Evolutionary conservation across 805 yeast genomes (phyloP).

Genomic region (Monosporozyma aquatica): DNA sequence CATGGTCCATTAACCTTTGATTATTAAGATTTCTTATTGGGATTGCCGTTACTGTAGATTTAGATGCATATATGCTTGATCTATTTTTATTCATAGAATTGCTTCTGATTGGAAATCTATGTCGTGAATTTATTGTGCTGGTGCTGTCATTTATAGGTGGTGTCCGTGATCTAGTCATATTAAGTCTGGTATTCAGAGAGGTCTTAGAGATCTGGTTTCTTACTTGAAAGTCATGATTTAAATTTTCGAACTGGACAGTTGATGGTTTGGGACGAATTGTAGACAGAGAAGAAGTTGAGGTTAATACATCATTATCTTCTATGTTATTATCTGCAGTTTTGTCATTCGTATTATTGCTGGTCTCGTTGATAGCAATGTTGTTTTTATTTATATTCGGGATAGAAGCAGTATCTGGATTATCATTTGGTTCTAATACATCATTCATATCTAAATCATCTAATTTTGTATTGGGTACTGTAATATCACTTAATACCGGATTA

Average conservation of each 20-base stretch:
- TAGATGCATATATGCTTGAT: conserved; percentile 29
- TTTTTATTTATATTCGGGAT: too few relatives aligned
- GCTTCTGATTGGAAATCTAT: conserved; percentile 17
- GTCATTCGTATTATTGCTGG: too few relatives aligned
- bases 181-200: background rate
- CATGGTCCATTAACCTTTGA: conserved; percentile 21
- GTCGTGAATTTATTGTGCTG: conserved; percentile 7
- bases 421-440: too few relatives aligned
- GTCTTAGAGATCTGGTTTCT: background rate
- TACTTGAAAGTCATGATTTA: background rate
- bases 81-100: conserved; percentile 21
- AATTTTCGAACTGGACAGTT: background rate
- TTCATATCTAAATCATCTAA: conserved; percentile 2
- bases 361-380: too few relatives aligned
- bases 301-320: too few relatives aligned
- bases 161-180: background rate
- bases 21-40: conserved; percentile 21
- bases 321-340: too few relatives aligned
- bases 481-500: conserved; percentile 25
- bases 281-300: background rate
- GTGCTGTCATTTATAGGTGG: background rate
- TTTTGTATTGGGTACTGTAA: conserved; percentile 18
- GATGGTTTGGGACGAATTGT: background rate
- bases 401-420: too few relatives aligned
- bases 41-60: conserved; percentile 28